These are phyloP conservation scores for Castanea mollissima DNA, from an alignment of 306 rosid genomes.

Conservation along the genomic window DNA sequence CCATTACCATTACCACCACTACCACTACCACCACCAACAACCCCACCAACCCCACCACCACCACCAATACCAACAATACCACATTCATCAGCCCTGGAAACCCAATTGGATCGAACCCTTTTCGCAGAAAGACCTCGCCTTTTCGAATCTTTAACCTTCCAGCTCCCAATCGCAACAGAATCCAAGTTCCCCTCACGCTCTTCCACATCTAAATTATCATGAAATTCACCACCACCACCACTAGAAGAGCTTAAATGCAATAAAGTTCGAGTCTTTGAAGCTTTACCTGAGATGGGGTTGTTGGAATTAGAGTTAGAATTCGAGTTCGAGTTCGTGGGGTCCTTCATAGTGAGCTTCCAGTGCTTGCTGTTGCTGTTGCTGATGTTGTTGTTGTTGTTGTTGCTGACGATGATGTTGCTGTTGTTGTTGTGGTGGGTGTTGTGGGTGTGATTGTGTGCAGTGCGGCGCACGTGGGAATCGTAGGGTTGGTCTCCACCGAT, in stretches of 20 bases:
- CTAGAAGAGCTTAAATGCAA: constrained; percentile 60
- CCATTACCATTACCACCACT: constrained; percentile 5
- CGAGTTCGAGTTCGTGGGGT: constrained; percentile 27
- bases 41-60: constrained; percentile 26
- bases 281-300: constrained; percentile 39
- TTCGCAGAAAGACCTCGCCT: constrained; percentile 63
- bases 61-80: constrained; percentile 32
- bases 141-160: constrained; percentile 83
- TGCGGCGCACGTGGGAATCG: constrained; percentile 70
- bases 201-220: constrained; percentile 61
- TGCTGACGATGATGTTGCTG: not conserved
- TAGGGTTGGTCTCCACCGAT: constrained; percentile 89
- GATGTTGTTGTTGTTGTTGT: not conserved
- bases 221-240: constrained; percentile 43
- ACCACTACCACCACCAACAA: constrained; percentile 37
- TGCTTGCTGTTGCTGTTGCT: constrained; percentile 33
- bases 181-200: constrained; percentile 69
- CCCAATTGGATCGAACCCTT: constrained; percentile 88
- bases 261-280: constrained; percentile 83
- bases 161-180: constrained; percentile 72
- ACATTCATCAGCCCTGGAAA: constrained; percentile 53
- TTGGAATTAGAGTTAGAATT: not conserved
- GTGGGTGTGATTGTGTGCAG: not conserved
- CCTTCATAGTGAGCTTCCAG: constrained; percentile 55
- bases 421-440: not conserved